Percentiles rank a stretch among this genome's conserved stretches.
phyloP scores from a whole-genome alignment of 345 rosid species.

The Moricandia arvensis region DNA sequence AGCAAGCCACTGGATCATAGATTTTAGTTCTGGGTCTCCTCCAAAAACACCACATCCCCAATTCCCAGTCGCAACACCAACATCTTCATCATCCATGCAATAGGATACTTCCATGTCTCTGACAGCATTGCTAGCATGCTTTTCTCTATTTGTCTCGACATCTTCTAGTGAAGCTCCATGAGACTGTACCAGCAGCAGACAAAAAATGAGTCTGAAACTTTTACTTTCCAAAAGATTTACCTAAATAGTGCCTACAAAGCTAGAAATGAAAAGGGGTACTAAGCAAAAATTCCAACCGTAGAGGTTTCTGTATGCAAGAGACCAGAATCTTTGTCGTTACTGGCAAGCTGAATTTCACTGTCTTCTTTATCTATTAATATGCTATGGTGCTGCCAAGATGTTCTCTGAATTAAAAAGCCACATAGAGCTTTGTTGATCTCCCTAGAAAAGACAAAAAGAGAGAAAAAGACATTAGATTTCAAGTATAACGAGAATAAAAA shows the following conservation, averaged over 20 bases:
- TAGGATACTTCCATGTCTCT: conserved; percentile 30
- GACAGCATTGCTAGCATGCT: conserved; percentile 11
- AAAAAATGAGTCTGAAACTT: not conserved
- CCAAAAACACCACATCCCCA: conserved; percentile 99
- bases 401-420: conserved; percentile 67
- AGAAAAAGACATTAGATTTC: conserved; percentile 1
- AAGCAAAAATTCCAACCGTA: conserved; percentile 20
- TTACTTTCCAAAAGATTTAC: not conserved
- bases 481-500: not conserved
- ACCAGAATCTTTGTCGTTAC: conserved; percentile 27
- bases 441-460: conserved; percentile 49
- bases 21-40: conserved; percentile 87
- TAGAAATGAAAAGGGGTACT: not conserved
- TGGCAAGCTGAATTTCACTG: conserved; percentile 32
- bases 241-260: not conserved
- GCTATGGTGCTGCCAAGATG: conserved; percentile 38
- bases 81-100: conserved; percentile 41
- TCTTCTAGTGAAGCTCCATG: conserved; percentile 41
- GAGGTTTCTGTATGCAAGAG: conserved; percentile 15
- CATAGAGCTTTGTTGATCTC: conserved; percentile 89
- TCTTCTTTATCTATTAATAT: conserved; percentile 32
- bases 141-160: conserved; percentile 35
- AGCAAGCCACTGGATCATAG: conserved; percentile 93
- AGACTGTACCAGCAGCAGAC: conserved; percentile 33
- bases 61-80: conserved; percentile 81